Evolutionary conservation across 202 grass and related monocot species (phyloP).

Genomic region (Eragrostis tef): DNA sequence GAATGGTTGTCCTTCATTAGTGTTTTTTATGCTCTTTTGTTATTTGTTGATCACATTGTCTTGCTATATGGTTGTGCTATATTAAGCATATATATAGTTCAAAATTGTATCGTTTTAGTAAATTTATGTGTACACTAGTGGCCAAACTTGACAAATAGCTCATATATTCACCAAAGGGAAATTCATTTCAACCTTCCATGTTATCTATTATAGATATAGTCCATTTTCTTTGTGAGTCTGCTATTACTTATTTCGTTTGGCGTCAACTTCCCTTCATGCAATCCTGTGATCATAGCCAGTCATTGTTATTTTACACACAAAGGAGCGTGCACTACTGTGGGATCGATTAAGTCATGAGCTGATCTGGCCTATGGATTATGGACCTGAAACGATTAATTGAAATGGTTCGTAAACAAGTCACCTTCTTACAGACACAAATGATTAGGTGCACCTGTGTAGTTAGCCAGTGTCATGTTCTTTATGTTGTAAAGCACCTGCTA

Average conservation of each 20-base stretch:
- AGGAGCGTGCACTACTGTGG: not conserved
- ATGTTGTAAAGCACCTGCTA: not conserved
- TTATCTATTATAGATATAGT: not conserved
- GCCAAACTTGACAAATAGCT: not conserved
- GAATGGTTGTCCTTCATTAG: constrained; percentile 32
- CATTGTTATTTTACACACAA: not conserved
- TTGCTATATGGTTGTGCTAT: not conserved
- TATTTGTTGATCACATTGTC: constrained; percentile 19
- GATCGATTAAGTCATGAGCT: not conserved
- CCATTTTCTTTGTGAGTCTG: not conserved
- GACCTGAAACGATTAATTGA: not conserved
- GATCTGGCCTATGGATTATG: not conserved
- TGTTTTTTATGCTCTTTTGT: not conserved
- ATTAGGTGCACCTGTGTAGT: not conserved
- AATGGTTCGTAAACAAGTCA: not conserved
- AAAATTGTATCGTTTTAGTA: not conserved
- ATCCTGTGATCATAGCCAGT: not conserved
- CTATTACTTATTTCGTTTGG: not conserved
- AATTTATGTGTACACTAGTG: not conserved
- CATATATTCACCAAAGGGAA: not conserved
- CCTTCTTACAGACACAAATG: not conserved
- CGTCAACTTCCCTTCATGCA: not conserved
- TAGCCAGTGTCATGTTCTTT: not conserved
- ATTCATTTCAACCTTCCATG: constrained; percentile 5
- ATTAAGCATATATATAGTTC: constrained; percentile 1